Evolutionary conservation across 2,329 filamentous ascomycete species (phyloP).

Genomic region (Ambrosiella cleistominuta): DNA sequence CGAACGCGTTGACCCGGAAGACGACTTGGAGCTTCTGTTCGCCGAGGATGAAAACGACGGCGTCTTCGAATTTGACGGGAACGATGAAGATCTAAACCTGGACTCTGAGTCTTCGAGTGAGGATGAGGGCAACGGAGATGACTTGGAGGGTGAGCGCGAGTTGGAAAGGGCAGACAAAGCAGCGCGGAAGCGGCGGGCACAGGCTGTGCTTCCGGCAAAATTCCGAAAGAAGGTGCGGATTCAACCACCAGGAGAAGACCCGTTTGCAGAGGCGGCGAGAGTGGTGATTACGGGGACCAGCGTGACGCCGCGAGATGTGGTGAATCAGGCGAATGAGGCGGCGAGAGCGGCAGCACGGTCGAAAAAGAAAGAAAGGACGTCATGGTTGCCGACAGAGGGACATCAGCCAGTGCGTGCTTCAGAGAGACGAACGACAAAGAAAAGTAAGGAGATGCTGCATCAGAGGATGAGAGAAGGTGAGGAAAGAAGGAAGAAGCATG

Average conservation of each 20-base stretch:
- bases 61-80: conserved; percentile 39
- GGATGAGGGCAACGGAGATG: conserved; percentile 45
- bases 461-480: conserved; percentile 60
- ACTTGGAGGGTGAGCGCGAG: conserved; percentile 75
- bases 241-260: conserved; percentile 26
- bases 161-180: conserved; percentile 59
- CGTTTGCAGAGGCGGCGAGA: neutral
- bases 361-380: conserved; percentile 42
- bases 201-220: conserved; percentile 52
- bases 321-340: conserved; percentile 20
- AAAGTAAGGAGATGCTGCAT: conserved; percentile 45
- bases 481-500: conserved; percentile 50
- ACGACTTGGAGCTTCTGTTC: conserved; percentile 57
- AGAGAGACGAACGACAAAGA: conserved; percentile 37
- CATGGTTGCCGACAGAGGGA: conserved; percentile 37
- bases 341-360: conserved; percentile 21
- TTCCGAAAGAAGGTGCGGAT: conserved; percentile 65
- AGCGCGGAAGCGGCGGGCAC: conserved; percentile 53
- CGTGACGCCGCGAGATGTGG: conserved; percentile 20
- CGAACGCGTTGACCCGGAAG: conserved; percentile 34
- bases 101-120: conserved; percentile 75
- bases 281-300: conserved; percentile 14
- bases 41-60: conserved; percentile 53
- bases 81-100: conserved; percentile 63
- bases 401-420: conserved; percentile 42